Conservation (phyloP, 495 filamentous ascomycete genomes). For the Neohortaea acidophila region DNA sequence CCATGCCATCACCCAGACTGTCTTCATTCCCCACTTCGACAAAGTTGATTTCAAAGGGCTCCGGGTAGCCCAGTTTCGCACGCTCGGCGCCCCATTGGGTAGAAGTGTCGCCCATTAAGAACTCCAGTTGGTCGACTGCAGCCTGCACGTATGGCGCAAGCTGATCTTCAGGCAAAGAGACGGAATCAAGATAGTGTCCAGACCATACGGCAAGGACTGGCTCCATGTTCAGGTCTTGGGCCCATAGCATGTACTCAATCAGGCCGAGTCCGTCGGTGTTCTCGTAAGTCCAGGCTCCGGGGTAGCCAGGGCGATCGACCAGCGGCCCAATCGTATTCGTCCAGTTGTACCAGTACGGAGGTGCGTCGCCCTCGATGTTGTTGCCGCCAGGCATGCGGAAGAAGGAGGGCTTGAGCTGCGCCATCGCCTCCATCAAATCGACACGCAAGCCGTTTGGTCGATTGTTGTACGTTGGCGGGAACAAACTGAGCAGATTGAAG, state of each 20-base stretch:
- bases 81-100: slow-evolving; percentile 44
- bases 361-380: slow-evolving; percentile 25
- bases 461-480: slow-evolving; percentile 28
- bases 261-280: slow-evolving; percentile 28
- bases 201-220: slow-evolving; percentile 24
- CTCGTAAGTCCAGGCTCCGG: slow-evolving; percentile 25
- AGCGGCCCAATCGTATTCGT: slow-evolving; percentile 27
- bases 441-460: slow-evolving; percentile 22
- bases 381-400: slow-evolving; percentile 20
- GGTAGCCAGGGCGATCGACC: slow-evolving; percentile 21
- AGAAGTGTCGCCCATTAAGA: slow-evolving; percentile 38
- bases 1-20: slow-evolving; percentile 33
- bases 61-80: slow-evolving; percentile 38
- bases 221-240: slow-evolving; percentile 24
- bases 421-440: slow-evolving; percentile 25
- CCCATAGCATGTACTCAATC: slow-evolving; percentile 25
- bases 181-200: slow-evolving; percentile 21
- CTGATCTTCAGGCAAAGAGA: slow-evolving; percentile 23
- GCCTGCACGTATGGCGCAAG: slow-evolving; percentile 36
- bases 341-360: slow-evolving; percentile 25
- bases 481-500: slow-evolving; percentile 27
- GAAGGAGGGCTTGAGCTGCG: slow-evolving; percentile 19
- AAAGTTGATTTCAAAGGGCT: slow-evolving; percentile 42
- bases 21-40: slow-evolving; percentile 58
- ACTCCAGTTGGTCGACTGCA: slow-evolving; percentile 53